Conservation (phyloP, 2,329 filamentous ascomycete species). For the Didymella exigua region DNA sequence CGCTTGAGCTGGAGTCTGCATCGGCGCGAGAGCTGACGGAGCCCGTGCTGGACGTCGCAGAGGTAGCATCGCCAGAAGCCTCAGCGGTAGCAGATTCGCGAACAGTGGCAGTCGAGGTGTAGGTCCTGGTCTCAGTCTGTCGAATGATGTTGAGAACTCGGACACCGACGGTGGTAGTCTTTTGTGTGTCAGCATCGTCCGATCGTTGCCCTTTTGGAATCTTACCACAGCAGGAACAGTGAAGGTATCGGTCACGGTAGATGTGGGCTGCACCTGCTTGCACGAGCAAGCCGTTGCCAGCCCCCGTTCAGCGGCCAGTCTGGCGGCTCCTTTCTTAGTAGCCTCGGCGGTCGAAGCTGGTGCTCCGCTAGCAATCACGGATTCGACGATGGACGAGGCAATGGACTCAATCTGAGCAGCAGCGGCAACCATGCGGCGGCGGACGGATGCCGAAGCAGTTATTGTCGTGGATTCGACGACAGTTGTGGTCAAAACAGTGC, state of each 20-base stretch:
- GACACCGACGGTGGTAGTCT: conserved; percentile 27
- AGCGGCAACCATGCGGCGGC: conserved; percentile 22
- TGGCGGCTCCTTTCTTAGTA: conserved; percentile 18
- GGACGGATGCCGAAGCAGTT: conserved; percentile 18
- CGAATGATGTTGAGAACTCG: conserved; percentile 16
- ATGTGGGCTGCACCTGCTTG: conserved; percentile 34
- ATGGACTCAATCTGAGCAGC: conserved; percentile 26
- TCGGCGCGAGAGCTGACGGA: conserved; percentile 1
- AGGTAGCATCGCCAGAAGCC: not conserved
- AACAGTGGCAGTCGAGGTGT: conserved; percentile 18
- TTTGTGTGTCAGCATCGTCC: conserved; percentile 13
- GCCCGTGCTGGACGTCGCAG: not conserved
- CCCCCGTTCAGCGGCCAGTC: conserved; percentile 26
- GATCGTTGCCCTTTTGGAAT: not conserved
- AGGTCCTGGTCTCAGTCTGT: conserved; percentile 18
- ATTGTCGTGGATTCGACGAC: conserved; percentile 29
- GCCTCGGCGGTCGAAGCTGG: conserved; percentile 10
- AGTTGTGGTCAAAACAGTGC: conserved; percentile 30
- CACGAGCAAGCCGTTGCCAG: conserved; percentile 42
- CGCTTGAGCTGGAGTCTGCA: not conserved
- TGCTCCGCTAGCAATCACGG: conserved; percentile 29
- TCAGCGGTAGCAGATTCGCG: not conserved
- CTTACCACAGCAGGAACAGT: conserved; percentile 36
- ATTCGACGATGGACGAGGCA: conserved; percentile 30
- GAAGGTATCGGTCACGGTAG: conserved; percentile 34